phyloP scores from a whole-genome alignment of 129 eudicot species.

The Heracleum sosnowskyi region DNA sequence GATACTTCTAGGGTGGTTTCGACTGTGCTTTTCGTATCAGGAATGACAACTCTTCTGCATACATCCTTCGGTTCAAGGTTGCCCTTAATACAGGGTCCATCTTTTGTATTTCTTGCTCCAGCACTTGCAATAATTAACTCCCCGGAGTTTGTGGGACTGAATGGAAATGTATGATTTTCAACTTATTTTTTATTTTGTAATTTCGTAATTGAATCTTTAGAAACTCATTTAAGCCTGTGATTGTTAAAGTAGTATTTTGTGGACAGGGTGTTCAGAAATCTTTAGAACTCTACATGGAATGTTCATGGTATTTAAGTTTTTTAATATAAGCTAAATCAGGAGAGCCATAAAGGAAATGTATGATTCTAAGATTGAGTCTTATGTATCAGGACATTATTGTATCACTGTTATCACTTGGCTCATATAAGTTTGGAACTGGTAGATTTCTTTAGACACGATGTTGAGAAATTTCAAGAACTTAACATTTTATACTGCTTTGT shows the following conservation, averaged over 20 bases:
- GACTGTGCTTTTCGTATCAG: conserved; percentile 81
- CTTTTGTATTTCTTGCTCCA: conserved; percentile 93
- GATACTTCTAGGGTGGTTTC: conserved; percentile 83
- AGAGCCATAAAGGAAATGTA: not conserved
- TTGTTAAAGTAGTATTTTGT: not conserved
- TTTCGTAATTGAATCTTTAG: not conserved
- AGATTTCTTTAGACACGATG: not conserved
- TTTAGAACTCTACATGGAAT: not conserved
- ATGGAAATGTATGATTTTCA: conserved; percentile 64
- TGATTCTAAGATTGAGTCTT: not conserved
- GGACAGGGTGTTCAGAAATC: not conserved
- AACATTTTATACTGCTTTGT: not conserved
- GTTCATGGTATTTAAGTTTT: not conserved
- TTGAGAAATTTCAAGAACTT: not conserved
- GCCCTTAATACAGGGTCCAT: conserved; percentile 94
- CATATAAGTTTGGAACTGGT: not conserved
- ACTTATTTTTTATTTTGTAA: not conserved
- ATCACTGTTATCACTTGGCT: not conserved
- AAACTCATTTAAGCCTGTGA: not conserved
- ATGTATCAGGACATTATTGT: not conserved
- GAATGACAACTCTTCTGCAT: conserved; percentile 85
- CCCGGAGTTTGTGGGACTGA: conserved; percentile 70
- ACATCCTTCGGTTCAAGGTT: conserved; percentile 78
- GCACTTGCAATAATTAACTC: conserved; percentile 91
- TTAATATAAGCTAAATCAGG: not conserved